A percentile compares a stretch with the other conserved stretches of the same genome.
phyloP scores from a whole-genome alignment of 2,329 filamentous ascomycete genomes.

The Leptographium wingfieldii region DNA sequence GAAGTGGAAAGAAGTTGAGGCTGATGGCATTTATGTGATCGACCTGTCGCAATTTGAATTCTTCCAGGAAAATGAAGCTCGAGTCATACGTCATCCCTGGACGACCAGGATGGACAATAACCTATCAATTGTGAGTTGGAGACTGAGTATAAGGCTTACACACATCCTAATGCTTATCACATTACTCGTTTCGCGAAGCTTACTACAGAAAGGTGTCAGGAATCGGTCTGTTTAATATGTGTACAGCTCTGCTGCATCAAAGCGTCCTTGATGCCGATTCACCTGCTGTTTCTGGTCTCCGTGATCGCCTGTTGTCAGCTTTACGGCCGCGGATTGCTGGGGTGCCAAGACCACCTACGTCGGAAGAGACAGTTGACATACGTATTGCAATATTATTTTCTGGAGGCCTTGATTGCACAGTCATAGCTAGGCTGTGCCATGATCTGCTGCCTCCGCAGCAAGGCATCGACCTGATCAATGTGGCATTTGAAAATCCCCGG shows the following conservation, averaged over 20 bases:
- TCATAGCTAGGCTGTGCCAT: slow-evolving; percentile 70
- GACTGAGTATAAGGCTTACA: background rate
- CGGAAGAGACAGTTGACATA: slow-evolving; percentile 21
- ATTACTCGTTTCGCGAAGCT: background rate
- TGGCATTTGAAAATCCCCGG: slow-evolving; percentile 90
- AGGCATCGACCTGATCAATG: slow-evolving; percentile 78
- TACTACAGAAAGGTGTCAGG: slow-evolving; percentile 32
- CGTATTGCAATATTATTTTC: slow-evolving; percentile 79
- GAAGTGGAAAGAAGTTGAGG: slow-evolving; percentile 69
- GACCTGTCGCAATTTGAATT: slow-evolving; percentile 28
- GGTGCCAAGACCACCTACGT: slow-evolving; percentile 39
- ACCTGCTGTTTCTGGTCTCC: slow-evolving; percentile 39
- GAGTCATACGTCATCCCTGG: background rate
- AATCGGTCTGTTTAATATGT: slow-evolving; percentile 39
- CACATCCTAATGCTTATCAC: background rate
- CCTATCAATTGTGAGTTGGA: background rate
- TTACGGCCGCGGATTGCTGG: slow-evolving; percentile 51
- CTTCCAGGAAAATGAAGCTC: slow-evolving; percentile 1
- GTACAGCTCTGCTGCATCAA: slow-evolving; percentile 20
- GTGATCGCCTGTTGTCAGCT: slow-evolving; percentile 43
- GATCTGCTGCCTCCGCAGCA: slow-evolving; percentile 58
- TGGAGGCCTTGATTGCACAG: slow-evolving; percentile 83
- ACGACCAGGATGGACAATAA: background rate
- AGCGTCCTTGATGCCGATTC: slow-evolving; percentile 26
- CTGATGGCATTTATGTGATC: slow-evolving; percentile 66